These are phyloP conservation scores for Apiospora aurea DNA, from an alignment of 2,329 filamentous ascomycete genomes.

Conservation along the genomic window DNA sequence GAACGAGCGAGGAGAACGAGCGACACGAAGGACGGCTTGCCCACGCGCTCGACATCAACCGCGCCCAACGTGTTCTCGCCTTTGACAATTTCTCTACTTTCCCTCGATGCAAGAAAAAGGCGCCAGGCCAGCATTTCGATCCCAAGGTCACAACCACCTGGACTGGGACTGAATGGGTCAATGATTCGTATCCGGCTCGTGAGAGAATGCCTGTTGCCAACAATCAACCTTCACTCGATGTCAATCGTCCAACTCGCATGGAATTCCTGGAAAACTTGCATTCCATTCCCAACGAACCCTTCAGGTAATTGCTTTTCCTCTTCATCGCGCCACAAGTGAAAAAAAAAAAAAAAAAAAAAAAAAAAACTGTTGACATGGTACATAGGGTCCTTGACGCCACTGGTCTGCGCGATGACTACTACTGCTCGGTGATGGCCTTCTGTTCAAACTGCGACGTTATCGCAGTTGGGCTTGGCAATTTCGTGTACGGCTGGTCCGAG, in stretches of 20 bases:
- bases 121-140: conserved; percentile 36
- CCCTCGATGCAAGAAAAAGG: conserved; percentile 38
- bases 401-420: conserved; percentile 90
- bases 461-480: conserved; percentile 80
- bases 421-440: conserved; percentile 91
- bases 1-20: conserved; percentile 66
- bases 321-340: background rate
- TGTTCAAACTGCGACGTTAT: conserved; percentile 76
- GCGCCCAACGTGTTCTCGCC: conserved; percentile 69
- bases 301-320: conserved; percentile 66
- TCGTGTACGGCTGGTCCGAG: conserved; percentile 92
- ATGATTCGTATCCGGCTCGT: conserved; percentile 35
- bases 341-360: no score
- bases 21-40: conserved; percentile 79
- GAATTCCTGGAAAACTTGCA: conserved; percentile 42
- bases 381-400: conserved; percentile 86
- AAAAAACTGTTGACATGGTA: conserved; percentile 37
- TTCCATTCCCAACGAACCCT: conserved; percentile 73
- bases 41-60: conserved; percentile 81
- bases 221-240: no score
- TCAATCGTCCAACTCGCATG: conserved; percentile 18
- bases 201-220: background rate
- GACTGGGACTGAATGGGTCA: conserved; percentile 51
- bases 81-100: conserved; percentile 48
- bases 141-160: conserved; percentile 47